Base-by-base conservation (phyloP, 148 eudicot genomes). In the Polygonum aviculare region DNA sequence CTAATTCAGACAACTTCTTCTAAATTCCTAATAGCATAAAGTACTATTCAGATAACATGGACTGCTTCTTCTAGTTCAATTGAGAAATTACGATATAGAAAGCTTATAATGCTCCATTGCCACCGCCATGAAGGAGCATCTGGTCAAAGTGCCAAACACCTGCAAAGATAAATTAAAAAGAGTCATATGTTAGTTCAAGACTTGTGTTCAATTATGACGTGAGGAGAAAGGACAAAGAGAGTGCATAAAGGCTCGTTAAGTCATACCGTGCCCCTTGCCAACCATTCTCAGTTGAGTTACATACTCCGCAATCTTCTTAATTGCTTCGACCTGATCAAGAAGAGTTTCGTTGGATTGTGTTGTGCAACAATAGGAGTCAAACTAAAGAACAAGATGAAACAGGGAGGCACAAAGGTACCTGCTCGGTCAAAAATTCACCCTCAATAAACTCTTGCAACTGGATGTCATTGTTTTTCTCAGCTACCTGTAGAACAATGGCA, bases 131-230 rank as follows among this genome's bases (percentile, higher is more conserved):
- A 59, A 88, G 91, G 57, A 91, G 91, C 86, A 79, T 81, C 83
- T 89, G 97, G 81, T 93, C 93, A 35, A 93, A 93, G 86, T 93
- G 95, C 97, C 97, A 93, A 22, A 93, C 93, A 65, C 97, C 97
- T 93, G 91, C 88, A 81, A 70, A 6, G 26, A 50, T 2, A 65
- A 7, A 3, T 35, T 31, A 3, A 33, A 26, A 26, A 26, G 1
- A 14, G 40, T 65, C 7, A 44, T 7, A 5, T 44, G 15, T 65
- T 65, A 65, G 44, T 65, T 35, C 62, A 40, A 35, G 7, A 31
- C 15, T 62, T 62, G 36, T 41, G 2, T 45, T 18, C 33, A 73
- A 14, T 48, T 60, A 6, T 16, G 4, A 14, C 6, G 55, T 14
- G 55, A 51, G 57, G 18, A 16, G 21, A 51, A 51, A 14, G 18